Percentiles rank a stretch among this genome's conserved stretches.
phyloP scores from a whole-genome alignment of 306 rosid genomes.

The Glycyrrhiza uralensis region DNA sequence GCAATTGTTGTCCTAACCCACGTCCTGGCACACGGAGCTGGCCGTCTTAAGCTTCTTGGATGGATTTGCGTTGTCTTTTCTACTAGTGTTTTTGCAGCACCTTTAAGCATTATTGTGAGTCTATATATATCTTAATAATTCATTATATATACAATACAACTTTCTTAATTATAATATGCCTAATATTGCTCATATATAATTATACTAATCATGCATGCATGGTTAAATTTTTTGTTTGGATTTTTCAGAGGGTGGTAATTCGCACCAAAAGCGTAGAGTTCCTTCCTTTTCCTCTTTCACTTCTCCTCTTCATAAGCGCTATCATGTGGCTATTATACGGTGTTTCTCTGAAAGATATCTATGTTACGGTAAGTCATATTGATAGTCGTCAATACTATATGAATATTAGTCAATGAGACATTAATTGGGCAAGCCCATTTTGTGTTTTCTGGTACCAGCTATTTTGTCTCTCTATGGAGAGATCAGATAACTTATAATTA shows the following conservation, averaged over 20 bases:
- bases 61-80: slow-evolving; percentile 81
- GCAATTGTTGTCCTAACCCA: slow-evolving; percentile 54
- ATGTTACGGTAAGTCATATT: slow-evolving; percentile 81
- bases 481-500: no score
- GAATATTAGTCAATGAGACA: no score
- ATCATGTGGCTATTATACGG: slow-evolving; percentile 80
- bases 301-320: slow-evolving; percentile 83
- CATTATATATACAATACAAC: no score
- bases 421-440: no score
- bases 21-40: slow-evolving; percentile 38
- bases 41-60: slow-evolving; percentile 62
- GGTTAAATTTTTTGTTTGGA: background rate
- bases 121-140: background rate
- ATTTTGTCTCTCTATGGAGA: slow-evolving; percentile 23
- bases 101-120: slow-evolving; percentile 72
- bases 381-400: no score
- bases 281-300: slow-evolving; percentile 78
- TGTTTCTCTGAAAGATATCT: slow-evolving; percentile 54
- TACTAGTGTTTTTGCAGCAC: slow-evolving; percentile 87
- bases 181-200: background rate
- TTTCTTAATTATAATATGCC: background rate
- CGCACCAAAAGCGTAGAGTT: slow-evolving; percentile 93
- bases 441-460: background rate
- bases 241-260: slow-evolving; percentile 60
- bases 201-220: background rate